phyloP scores from a whole-genome alignment of 129 eudicot species.

The Apium graveolens region DNA sequence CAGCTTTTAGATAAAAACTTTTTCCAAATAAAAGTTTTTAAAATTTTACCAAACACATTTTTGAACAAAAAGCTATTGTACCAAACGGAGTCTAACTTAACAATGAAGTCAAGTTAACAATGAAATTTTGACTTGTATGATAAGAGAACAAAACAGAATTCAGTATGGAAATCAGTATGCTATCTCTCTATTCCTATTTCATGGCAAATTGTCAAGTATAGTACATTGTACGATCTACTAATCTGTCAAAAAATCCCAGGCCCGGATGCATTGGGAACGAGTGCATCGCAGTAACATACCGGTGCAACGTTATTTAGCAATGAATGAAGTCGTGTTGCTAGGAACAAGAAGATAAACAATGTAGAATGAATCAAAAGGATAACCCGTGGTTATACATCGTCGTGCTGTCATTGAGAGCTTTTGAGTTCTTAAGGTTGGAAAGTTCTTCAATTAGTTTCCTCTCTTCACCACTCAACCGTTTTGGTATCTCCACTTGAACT shows the following conservation, averaged over 20 bases:
- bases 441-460: constrained; percentile 75
- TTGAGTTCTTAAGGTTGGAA: constrained; percentile 48
- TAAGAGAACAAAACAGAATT: too few relatives aligned
- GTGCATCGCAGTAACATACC: not conserved
- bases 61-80: too few relatives aligned
- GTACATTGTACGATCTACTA: not conserved
- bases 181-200: not conserved
- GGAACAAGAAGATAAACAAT: not conserved
- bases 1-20: too few relatives aligned
- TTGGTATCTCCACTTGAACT: constrained; percentile 89
- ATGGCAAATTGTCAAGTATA: not conserved
- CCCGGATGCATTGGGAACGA: not conserved
- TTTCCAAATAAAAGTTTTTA: too few relatives aligned
- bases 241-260: not conserved
- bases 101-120: too few relatives aligned
- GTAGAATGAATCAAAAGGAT: not conserved
- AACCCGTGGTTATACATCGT: constrained; percentile 13
- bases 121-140: too few relatives aligned
- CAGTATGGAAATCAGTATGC: not conserved
- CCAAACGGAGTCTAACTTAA: too few relatives aligned
- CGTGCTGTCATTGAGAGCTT: constrained; percentile 43
- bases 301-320: not conserved
- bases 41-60: too few relatives aligned
- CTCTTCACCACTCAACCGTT: constrained; percentile 66
- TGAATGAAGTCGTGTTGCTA: not conserved